These are phyloP conservation scores for Rhodocollybia butyracea DNA, from an alignment of 768 basidiomycete genomes.

Conservation along the genomic window DNA sequence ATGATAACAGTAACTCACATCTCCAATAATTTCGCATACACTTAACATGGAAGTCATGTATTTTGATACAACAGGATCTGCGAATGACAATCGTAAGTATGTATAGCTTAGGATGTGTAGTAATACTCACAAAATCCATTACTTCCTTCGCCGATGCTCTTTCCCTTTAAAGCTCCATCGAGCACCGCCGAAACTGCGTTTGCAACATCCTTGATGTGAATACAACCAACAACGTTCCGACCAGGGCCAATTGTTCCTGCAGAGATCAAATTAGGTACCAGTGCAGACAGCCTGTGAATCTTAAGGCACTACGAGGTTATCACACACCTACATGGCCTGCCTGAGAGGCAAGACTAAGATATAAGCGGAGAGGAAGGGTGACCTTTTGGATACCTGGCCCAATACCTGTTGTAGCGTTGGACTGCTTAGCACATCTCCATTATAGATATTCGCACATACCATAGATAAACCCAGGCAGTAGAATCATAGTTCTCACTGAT, in stretches of 20 bases:
- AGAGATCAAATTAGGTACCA: not conserved
- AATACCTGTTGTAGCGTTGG: constrained; percentile 19
- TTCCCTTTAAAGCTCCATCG: constrained; percentile 36
- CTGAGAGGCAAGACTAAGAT: constrained; percentile 27
- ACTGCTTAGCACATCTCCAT: no score
- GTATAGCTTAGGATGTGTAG: not conserved
- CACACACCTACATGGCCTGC: constrained; percentile 32
- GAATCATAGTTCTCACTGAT: constrained; percentile 41
- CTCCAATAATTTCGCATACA: not conserved
- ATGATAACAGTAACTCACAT: no score
- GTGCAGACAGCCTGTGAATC: no score
- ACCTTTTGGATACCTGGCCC: constrained; percentile 40
- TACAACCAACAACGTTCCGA: constrained; percentile 31
- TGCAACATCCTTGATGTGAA: constrained; percentile 40
- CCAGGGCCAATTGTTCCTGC: constrained; percentile 36
- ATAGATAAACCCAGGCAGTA: constrained; percentile 40
- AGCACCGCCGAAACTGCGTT: constrained; percentile 31
- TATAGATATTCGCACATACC: constrained; percentile 1
- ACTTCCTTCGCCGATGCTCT: constrained; percentile 36
- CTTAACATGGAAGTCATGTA: not conserved
- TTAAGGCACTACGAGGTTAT: no score
- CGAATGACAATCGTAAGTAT: not conserved
- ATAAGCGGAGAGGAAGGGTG: constrained; percentile 33
- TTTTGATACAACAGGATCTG: constrained; percentile 5
- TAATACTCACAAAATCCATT: constrained; percentile 37